A percentile compares a stretch with the other conserved stretches of the same genome.
Evolutionary conservation across 2,329 filamentous ascomycete genomes (phyloP).

Genomic region (Nigrograna mackinnonii): DNA sequence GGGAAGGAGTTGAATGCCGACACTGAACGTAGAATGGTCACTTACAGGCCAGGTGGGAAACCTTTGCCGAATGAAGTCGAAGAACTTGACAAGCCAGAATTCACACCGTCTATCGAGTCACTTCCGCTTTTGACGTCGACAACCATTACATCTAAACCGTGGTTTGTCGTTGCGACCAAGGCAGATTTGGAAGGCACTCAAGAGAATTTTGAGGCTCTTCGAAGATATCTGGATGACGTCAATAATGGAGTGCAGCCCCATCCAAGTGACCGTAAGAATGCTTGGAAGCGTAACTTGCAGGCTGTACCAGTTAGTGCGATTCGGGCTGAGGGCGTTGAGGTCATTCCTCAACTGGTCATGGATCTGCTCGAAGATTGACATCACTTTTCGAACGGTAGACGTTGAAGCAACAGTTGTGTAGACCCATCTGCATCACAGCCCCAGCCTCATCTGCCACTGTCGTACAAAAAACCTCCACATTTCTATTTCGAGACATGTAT

Average conservation of each 20-base stretch:
- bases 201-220: conserved; percentile 72
- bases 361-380: conserved; percentile 59
- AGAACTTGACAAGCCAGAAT: conserved; percentile 22
- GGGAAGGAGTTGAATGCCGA: conserved; percentile 71
- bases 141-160: conserved; percentile 91
- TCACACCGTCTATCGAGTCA: conserved; percentile 27
- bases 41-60: conserved; percentile 44
- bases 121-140: conserved; percentile 58
- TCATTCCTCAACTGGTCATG: conserved; percentile 73
- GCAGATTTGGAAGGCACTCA: conserved; percentile 81
- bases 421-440: too few relatives aligned
- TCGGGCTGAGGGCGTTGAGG: conserved; percentile 78
- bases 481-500: too few relatives aligned
- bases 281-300: conserved; percentile 58
- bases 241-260: conserved; percentile 66
- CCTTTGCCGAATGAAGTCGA: conserved; percentile 18
- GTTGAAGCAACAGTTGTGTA: too few relatives aligned
- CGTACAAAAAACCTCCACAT: too few relatives aligned
- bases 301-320: conserved; percentile 91
- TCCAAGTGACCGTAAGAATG: conserved; percentile 71
- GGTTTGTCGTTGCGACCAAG: conserved; percentile 95
- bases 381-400: too few relatives aligned
- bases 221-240: conserved; percentile 71
- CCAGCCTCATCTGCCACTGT: too few relatives aligned
- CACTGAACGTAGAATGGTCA: conserved; percentile 64